Base-by-base conservation (phyloP, 768 basidiomycete species). In the Hygrocybe punicea region DNA sequence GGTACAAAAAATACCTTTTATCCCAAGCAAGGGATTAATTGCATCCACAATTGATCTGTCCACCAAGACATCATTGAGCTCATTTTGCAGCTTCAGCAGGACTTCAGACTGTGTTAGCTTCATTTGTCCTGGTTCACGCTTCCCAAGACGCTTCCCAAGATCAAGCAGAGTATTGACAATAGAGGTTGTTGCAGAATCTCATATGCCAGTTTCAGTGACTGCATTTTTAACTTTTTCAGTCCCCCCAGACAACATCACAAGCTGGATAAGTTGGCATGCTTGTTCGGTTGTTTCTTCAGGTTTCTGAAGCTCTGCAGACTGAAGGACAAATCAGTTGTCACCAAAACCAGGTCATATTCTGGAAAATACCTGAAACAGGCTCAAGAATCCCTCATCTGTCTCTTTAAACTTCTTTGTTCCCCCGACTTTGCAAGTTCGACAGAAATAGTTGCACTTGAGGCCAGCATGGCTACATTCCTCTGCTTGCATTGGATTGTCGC, bases 401-500 rank as follows among this genome's bases (percentile, higher is more conserved):
- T 59, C 52, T 50, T 72, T 73, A 21, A 63, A 58, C 0, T 10
- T 62, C 8, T 57, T 42, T 0, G 60, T 68, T 1, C 74, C 67
- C 1, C 73, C 67, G 5, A 66, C 68, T 16, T 71, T 57, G 46
- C 74, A 76, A 6, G 59, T 67, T 3, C 60, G 62, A 33, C 75
- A 76, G 37, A 73, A 64, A 37, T 62, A 63, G 17, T 74, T 76
- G 23, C 69, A 66, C 6, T 53, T 64, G 2, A 73, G 33, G 0
- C 73, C 70, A 21, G 58, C 63, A 14, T 75, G 73, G 24, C 67
- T 70, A 46, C 69, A 73, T 9, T 67, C 64, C 37, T 75, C 69
- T 0, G 71, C 65, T 17, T 74, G 74, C 74, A 74, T 73, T 0
- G 69, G 74, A 33, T 75, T 76, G 55, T 76, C 66, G 6, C 68